Evolutionary conservation across 2,329 filamentous ascomycete species (phyloP).

Genomic region (Penicillium vulpinum): DNA sequence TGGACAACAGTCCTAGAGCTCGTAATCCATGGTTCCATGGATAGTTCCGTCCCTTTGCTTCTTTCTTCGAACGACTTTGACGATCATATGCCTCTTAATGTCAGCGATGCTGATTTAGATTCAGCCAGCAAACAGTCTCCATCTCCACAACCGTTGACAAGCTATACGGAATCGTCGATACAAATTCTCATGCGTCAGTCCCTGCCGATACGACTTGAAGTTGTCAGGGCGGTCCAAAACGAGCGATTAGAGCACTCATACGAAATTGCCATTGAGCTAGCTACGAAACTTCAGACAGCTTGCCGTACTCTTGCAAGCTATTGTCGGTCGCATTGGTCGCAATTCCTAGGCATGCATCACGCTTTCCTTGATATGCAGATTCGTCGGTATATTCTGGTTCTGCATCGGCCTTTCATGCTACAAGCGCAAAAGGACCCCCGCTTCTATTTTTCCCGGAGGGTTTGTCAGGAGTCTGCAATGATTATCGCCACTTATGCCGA

Average conservation of each 20-base stretch:
- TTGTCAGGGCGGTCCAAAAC: not conserved
- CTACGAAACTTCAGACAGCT: not conserved
- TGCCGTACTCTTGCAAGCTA: slow-evolving; percentile 1
- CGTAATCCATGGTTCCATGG: slow-evolving; percentile 15
- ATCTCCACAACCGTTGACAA: slow-evolving; percentile 10
- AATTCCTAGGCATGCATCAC: not conserved
- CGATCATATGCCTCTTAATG: slow-evolving; percentile 22
- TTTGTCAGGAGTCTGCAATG: slow-evolving; percentile 21
- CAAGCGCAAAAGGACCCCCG: slow-evolving; percentile 14
- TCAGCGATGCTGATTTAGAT: slow-evolving; percentile 27
- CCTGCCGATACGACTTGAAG: not conserved
- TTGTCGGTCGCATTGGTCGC: not conserved
- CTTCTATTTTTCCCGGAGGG: slow-evolving; percentile 20
- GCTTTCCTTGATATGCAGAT: slow-evolving; percentile 19
- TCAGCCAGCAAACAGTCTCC: slow-evolving; percentile 15
- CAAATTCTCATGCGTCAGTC: slow-evolving; percentile 17
- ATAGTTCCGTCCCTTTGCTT: slow-evolving; percentile 10
- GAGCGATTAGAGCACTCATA: slow-evolving; percentile 1
- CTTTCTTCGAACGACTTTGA: slow-evolving; percentile 8
- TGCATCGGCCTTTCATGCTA: slow-evolving; percentile 19
- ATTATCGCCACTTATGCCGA: slow-evolving; percentile 21
- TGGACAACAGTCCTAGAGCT: slow-evolving; percentile 23
- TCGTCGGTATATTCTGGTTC: slow-evolving; percentile 17
- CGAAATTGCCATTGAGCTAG: slow-evolving; percentile 1
- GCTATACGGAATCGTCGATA: slow-evolving; percentile 24